Evolutionary conservation across 352 stramenopile species (phyloP).

Genomic region (Phytophthora sp.): DNA sequence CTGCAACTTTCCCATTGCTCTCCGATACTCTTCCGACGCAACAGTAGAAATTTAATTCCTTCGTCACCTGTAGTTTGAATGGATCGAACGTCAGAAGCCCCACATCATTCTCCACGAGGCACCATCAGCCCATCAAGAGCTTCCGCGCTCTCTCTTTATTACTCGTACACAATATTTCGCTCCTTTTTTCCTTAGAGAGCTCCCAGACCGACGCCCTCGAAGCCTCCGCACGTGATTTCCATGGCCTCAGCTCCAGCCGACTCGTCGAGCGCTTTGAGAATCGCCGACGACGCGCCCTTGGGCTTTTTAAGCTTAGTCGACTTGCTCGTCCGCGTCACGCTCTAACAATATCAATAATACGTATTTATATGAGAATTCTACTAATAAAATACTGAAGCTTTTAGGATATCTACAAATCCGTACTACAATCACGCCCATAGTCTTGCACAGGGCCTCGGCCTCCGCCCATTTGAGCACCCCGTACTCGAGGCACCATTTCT

Average conservation of each 20-base stretch:
- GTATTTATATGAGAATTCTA: neutral
- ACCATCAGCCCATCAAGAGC: too few species aligned
- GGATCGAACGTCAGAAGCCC: too few species aligned
- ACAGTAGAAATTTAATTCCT: too few species aligned
- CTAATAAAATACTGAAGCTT: constrained; percentile 8
- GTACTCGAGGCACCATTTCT: constrained; percentile 92
- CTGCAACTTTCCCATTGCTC: too few species aligned
- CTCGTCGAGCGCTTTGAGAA: constrained; percentile 45
- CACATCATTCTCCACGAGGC: too few species aligned
- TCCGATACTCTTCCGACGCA: too few species aligned
- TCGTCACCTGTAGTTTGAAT: too few species aligned
- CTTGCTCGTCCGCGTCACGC: constrained; percentile 56
- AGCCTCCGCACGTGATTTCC: constrained; percentile 53
- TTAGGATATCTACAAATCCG: constrained; percentile 21
- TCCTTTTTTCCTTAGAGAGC: constrained; percentile 47
- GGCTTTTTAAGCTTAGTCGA: constrained; percentile 50
- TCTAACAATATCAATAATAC: constrained; percentile 39
- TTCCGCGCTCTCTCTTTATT: constrained; percentile 27
- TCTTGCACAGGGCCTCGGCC: constrained; percentile 79
- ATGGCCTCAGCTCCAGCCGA: constrained; percentile 58
- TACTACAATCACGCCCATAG: constrained; percentile 69
- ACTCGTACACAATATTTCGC: constrained; percentile 23
- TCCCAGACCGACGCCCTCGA: constrained; percentile 70
- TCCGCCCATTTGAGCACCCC: constrained; percentile 89
- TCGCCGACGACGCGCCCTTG: constrained; percentile 30